Base-by-base conservation (phyloP, 805 yeast species). In the Candida sanyiensis region DNA sequence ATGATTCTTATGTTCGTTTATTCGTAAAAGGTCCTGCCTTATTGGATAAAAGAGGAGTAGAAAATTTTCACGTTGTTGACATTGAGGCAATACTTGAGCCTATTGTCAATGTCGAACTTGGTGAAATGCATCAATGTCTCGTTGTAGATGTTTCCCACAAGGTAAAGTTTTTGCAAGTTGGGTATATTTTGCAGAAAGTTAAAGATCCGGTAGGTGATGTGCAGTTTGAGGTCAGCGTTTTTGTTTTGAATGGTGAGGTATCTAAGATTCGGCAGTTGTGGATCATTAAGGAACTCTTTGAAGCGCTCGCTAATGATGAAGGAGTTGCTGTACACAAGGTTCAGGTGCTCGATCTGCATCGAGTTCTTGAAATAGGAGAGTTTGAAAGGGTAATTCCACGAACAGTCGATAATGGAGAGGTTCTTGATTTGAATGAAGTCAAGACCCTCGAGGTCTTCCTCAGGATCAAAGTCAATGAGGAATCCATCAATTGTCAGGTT, bases 341-440 rank as follows among this genome's bases (percentile, higher is more conserved):
- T 46, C 18, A 62, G 39, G n/a, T 42, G 39, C 15, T 45, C 49
- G 33, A 61, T 48, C 16, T 46, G 38, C 28, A 38, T 46, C 13
- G 45, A 42, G 17, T 46, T 46, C 6, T 59, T 60, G 38, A 59
- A 59, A 23, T 48, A 48, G 19, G 52, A 54, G 31, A 73, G 50
- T 15, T 65, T 60, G 48, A 75, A 75, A 1, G 81, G 81, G 44
- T 72, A 75, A 42, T 70, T 72, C 80, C 81, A 75, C 2, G 70
- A 66, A 52, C 81, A 75, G 44, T 74, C 63, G 11, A 51, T 45
- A 5, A 75, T 46, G 4, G 51, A 45, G 19, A 73, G 46, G 2
- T 45, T 47, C 5, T 48, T 46, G 21, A 67, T 48, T 1, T 45
- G 27, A 10, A 39, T 35, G 5, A 52, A 48, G 2, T 51, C 44